Conservation (phyloP, 164 flowering plant genomes). For the Hamamelis virginiana region DNA sequence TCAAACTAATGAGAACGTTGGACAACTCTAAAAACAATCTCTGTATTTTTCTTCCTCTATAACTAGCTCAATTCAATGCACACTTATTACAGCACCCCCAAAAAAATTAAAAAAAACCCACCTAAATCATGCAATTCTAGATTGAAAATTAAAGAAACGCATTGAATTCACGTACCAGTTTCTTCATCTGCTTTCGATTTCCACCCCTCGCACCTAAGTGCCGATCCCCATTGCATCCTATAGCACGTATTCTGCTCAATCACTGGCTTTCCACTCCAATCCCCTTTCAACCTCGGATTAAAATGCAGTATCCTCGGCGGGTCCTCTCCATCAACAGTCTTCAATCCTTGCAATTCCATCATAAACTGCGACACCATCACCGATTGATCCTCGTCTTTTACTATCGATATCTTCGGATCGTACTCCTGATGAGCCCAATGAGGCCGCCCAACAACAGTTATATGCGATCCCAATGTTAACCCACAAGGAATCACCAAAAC, state of each 20-base stretch:
- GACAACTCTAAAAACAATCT: no score
- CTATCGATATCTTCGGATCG: conserved; percentile 52
- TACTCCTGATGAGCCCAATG: conserved; percentile 54
- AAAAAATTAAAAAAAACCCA: no score
- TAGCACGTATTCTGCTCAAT: conserved; percentile 93
- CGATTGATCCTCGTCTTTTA: conserved; percentile 51
- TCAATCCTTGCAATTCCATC: conserved; percentile 89
- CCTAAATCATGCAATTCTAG: no score
- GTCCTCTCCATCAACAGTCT: conserved; percentile 86
- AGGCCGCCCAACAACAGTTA: conserved; percentile 82
- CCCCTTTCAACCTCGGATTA: conserved; percentile 96
- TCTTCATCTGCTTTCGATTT: conserved; percentile 78
- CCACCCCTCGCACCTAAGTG: conserved; percentile 86
- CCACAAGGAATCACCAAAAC: conserved; percentile 85
- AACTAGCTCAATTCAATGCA: no score
- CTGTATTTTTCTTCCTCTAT: no score
- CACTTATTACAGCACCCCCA: no score
- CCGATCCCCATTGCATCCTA: conserved; percentile 91
- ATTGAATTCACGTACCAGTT: conserved; percentile 53
- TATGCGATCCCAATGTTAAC: conserved; percentile 76
- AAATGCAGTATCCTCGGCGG: conserved; percentile 91
- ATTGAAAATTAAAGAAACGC: not conserved
- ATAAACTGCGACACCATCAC: conserved; percentile 86
- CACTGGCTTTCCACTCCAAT: conserved; percentile 90
- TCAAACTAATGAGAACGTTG: no score